Percentiles rank a stretch among this genome's conserved stretches.
These are phyloP conservation scores for Podospora comata DNA, from an alignment of 495 filamentous ascomycete genomes.

Conservation along the genomic window DNA sequence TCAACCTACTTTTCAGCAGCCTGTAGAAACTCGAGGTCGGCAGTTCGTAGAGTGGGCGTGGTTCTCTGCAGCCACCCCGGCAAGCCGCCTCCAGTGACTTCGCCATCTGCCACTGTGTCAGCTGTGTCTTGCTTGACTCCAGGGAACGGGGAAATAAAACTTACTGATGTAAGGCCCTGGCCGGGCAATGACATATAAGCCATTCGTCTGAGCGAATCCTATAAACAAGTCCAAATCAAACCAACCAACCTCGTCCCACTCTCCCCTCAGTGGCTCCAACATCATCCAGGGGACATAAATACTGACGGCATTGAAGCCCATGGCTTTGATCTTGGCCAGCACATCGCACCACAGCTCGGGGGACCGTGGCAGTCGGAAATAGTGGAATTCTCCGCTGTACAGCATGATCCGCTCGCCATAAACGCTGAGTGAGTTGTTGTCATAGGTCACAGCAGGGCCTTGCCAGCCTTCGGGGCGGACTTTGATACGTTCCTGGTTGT, in stretches of 20 bases:
- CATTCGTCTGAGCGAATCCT: slow-evolving; percentile 61
- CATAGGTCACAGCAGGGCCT: slow-evolving; percentile 57
- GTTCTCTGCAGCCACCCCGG: slow-evolving; percentile 56
- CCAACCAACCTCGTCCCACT: slow-evolving; percentile 65
- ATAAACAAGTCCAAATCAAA: slow-evolving; percentile 71
- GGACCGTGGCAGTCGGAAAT: slow-evolving; percentile 66
- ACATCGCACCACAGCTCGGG: slow-evolving; percentile 68
- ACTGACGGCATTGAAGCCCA: slow-evolving; percentile 72
- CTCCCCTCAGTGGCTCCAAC: slow-evolving; percentile 68
- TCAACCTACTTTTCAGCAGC: slow-evolving; percentile 56
- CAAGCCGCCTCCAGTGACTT: slow-evolving; percentile 43
- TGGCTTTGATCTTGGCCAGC: slow-evolving; percentile 74
- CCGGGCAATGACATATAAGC: slow-evolving; percentile 71
- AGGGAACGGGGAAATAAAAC: not conserved
- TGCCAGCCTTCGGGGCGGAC: not conserved
- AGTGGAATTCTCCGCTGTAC: slow-evolving; percentile 72
- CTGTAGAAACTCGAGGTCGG: slow-evolving; percentile 57
- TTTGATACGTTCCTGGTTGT: not conserved
- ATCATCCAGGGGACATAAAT: slow-evolving; percentile 80
- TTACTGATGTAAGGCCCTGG: slow-evolving; percentile 50
- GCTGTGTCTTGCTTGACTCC: not conserved
- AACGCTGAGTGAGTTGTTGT: slow-evolving; percentile 70
- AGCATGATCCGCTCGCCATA: slow-evolving; percentile 68
- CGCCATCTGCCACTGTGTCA: slow-evolving; percentile 54
- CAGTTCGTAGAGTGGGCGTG: slow-evolving; percentile 58